Evolutionary conservation across 163 green algal genomes (phyloP).

Genomic region (Chlorella variabilis): DNA sequence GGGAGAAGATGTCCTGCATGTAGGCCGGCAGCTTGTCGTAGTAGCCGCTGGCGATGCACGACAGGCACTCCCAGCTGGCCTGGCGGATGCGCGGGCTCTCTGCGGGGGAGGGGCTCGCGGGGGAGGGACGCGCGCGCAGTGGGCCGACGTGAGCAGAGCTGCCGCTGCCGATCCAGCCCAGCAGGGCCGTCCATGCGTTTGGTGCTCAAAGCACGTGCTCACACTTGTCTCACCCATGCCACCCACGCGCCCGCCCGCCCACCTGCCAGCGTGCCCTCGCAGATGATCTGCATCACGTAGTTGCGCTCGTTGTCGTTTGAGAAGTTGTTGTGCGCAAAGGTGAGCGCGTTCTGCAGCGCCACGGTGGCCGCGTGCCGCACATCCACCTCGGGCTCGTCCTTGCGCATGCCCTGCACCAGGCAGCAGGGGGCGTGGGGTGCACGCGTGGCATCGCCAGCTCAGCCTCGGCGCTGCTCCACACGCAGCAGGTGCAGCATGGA

Average conservation of each 20-base stretch:
- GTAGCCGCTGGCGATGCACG: constrained; percentile 88
- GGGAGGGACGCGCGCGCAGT: too few relatives aligned
- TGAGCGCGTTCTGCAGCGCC: constrained; percentile 94
- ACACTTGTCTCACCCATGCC: not conserved
- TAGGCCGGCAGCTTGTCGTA: constrained; percentile 93
- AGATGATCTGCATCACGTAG: constrained; percentile 97
- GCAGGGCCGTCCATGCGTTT: too few relatives aligned
- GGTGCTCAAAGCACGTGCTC: too few relatives aligned
- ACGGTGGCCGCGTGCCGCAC: constrained; percentile 91
- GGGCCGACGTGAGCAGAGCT: too few relatives aligned
- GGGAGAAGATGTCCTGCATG: constrained; percentile 91
- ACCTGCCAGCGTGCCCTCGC: constrained; percentile 79
- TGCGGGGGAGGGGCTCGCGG: not conserved
- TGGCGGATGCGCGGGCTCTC: constrained; percentile 78
- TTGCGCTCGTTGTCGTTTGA: constrained; percentile 92
- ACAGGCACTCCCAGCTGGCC: constrained; percentile 93
- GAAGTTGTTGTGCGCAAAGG: constrained; percentile 98
- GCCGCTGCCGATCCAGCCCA: too few relatives aligned
- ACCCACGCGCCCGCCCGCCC: constrained; percentile 9
- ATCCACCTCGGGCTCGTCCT: constrained; percentile 78
- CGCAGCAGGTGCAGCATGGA: too few relatives aligned
- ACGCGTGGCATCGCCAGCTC: too few relatives aligned
- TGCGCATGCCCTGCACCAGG: constrained; percentile 79
- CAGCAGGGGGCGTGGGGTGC: not conserved
- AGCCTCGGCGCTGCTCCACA: too few relatives aligned